Percentiles rank a stretch among this genome's conserved stretches.
Evolutionary conservation across 2,329 filamentous ascomycete genomes (phyloP).

Genomic region (Alternaria sp.): DNA sequence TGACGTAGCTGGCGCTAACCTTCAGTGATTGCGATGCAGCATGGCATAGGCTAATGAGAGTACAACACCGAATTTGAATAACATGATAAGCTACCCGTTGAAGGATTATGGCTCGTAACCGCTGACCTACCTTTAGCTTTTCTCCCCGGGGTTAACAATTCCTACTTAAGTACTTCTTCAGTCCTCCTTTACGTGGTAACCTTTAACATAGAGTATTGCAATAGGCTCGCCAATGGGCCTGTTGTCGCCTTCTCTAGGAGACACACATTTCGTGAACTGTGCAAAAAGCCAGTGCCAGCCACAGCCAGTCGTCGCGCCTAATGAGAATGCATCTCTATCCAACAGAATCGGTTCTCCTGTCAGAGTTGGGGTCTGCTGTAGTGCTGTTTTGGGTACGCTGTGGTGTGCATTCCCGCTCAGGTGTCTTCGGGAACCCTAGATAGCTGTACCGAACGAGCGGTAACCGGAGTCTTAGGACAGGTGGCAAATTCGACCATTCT

Average conservation of each 20-base stretch:
- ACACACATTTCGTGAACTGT: not conserved
- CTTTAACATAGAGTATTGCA: slow-evolving; percentile 4
- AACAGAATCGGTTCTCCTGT: slow-evolving; percentile 9
- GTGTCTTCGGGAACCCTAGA: not conserved
- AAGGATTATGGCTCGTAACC: not conserved
- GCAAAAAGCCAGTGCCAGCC: slow-evolving; percentile 17
- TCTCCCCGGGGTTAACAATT: not conserved
- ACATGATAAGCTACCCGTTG: slow-evolving; percentile 1
- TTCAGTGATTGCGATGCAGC: slow-evolving; percentile 5
- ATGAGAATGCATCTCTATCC: slow-evolving; percentile 21
- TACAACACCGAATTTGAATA: slow-evolving; percentile 5
- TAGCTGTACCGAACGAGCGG: not conserved
- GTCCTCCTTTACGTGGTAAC: not conserved
- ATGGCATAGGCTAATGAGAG: not conserved
- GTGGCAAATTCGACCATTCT: not conserved
- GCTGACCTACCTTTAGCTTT: not conserved
- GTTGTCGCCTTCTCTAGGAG: slow-evolving; percentile 4
- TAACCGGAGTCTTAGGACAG: not conserved
- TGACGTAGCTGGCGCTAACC: slow-evolving; percentile 7
- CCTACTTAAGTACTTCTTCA: not conserved
- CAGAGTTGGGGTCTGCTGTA: not conserved
- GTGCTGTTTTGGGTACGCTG: not conserved
- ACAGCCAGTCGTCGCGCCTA: slow-evolving; percentile 19
- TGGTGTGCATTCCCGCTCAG: not conserved
- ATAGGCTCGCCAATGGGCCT: not conserved